Evolutionary conservation across 1,284 basidiomycete genomes (phyloP).

Genomic region (Ustilago esculenta): DNA sequence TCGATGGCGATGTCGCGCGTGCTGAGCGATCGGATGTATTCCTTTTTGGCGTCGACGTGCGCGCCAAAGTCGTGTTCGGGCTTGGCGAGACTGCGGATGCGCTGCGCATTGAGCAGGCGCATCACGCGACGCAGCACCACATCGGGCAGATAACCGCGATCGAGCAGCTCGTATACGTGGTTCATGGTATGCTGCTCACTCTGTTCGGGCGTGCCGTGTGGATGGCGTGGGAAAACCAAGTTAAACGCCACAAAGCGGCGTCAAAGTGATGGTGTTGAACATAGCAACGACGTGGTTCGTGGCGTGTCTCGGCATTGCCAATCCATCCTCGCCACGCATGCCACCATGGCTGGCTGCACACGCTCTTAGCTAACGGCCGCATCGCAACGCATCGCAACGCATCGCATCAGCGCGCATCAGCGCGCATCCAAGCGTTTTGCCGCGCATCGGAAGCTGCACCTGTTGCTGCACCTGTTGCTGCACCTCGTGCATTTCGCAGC

Average conservation of each 20-base stretch:
- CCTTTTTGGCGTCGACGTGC: conserved; percentile 76
- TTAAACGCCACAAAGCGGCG: too few species aligned
- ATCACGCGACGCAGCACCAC: conserved; percentile 73
- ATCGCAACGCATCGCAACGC: too few species aligned
- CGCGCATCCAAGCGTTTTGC: too few species aligned
- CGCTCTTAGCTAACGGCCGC: conserved; percentile 18
- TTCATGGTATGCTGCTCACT: conserved; percentile 27
- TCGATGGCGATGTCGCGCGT: conserved; percentile 75
- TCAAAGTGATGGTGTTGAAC: not conserved
- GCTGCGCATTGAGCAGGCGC: conserved; percentile 73
- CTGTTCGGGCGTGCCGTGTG: too few species aligned
- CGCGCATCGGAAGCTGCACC: conserved; percentile 36
- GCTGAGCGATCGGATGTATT: conserved; percentile 68
- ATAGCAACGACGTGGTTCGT: too few species aligned
- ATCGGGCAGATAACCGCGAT: conserved; percentile 47
- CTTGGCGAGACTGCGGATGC: conserved; percentile 73
- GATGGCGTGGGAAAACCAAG: not conserved
- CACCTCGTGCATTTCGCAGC: conserved; percentile 14
- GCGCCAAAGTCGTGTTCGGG: conserved; percentile 74
- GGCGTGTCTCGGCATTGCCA: too few species aligned
- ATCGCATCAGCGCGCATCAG: too few species aligned
- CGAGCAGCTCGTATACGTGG: conserved; percentile 38
- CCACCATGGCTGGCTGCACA: too few species aligned
- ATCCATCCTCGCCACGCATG: too few species aligned
- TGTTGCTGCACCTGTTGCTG: conserved; percentile 11